Evolutionary conservation across 257 asterid species (phyloP), one percentile per base, ranked within the genome.

Genomic region (Gentiana macrophylla): DNA sequence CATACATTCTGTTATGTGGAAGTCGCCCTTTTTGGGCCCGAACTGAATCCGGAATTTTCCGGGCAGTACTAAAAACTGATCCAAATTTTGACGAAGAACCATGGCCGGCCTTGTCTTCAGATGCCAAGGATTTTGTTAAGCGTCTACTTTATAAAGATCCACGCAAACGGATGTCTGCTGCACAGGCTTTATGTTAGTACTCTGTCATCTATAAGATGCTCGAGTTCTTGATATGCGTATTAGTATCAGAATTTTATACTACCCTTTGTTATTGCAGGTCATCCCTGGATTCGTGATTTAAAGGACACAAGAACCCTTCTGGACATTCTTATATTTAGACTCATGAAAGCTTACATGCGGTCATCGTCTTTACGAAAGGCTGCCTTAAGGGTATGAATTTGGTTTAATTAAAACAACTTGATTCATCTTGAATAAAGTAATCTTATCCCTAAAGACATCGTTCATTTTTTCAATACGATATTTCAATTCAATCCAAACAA

Each of bases 11-110:
- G 48, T 60, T 84, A 55, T 81, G 90, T 36, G 94, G 94, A 33
- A 66, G 79, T 65, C 83, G 85, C 15, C 94, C 94, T 7, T 84
- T 84, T 67, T 82, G 91, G 87, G 87, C 86, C 34, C 76, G 80
- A 35, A 75, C 94, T 0, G 94, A 84, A 49, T 79, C 91, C n/a
- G 91, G 88, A 44, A 72, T 79, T 58, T 82, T 81, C 45, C 73
- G 75, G 59, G 82, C 76, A 33, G 84, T 84, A 57, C 52, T 77
- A 44, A 82, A 77, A 67, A 78, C 86, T 56, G 75, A 69, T 56
- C 94, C 88, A 37, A 55, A 72, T 60, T 82, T 79, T 56, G 74
- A 77, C n/a, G 84, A 73, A 52, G 71, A 59, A 13, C 91, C 87
- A 49, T 82, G 94, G 94, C 80, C 80, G 56, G 63, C 77, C 3